phyloP scores from a whole-genome alignment of 495 filamentous ascomycete species.

The Symbiotaphrina buchneri region DNA sequence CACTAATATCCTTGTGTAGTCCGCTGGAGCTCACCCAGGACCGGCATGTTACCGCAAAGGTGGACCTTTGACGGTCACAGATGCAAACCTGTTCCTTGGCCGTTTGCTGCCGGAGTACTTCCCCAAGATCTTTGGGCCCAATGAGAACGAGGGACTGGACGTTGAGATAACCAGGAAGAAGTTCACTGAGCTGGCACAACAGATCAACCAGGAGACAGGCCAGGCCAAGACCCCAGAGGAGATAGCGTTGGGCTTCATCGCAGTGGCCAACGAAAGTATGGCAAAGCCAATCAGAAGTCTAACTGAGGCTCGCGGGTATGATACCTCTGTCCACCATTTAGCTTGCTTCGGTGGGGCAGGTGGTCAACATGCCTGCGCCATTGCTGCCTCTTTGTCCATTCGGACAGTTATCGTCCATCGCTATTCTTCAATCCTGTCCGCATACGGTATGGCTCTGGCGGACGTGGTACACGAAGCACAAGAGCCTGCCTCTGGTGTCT shows the following conservation, averaged over 20 bases:
- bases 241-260: conserved; percentile 74
- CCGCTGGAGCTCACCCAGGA: conserved; percentile 78
- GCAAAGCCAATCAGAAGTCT: conserved; percentile 74
- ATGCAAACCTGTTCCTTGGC: conserved; percentile 81
- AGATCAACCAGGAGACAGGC: conserved; percentile 42
- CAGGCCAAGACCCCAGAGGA: conserved; percentile 50
- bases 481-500: conserved; percentile 70
- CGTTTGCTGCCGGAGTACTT: conserved; percentile 85
- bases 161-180: conserved; percentile 49
- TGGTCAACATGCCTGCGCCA: conserved; percentile 90
- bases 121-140: conserved; percentile 86
- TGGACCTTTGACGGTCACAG: conserved; percentile 78
- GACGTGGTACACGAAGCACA: conserved; percentile 89
- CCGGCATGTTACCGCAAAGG: conserved; percentile 92
- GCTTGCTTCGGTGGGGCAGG: conserved; percentile 90
- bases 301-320: conserved; percentile 84
- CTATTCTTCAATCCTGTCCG: conserved; percentile 86
- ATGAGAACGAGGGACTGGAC: conserved; percentile 76
- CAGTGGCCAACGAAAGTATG: conserved; percentile 94
- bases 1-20: no score
- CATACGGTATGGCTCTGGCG: conserved; percentile 91
- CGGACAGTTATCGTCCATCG: conserved; percentile 70
- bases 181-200: conserved; percentile 53
- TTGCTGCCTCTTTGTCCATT: conserved; percentile 75
- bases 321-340: conserved; percentile 71